Conservation (phyloP, 257 asterid genomes). For the Solanum commersonii region DNA sequence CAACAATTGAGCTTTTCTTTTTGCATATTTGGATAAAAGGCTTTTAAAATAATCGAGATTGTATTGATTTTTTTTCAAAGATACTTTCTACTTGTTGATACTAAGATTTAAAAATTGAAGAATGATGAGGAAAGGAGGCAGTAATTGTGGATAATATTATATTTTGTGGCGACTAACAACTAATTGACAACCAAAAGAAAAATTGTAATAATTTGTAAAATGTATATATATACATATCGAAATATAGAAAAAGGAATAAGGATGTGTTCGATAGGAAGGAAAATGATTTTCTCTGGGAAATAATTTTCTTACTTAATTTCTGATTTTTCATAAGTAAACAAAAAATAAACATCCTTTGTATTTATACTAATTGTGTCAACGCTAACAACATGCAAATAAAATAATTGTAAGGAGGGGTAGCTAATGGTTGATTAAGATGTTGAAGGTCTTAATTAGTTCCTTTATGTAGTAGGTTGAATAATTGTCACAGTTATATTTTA, state of each 20-base stretch:
- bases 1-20: not conserved
- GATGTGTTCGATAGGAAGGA: not conserved
- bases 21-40: not conserved
- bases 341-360: not conserved
- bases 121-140: not conserved
- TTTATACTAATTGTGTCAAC: not conserved
- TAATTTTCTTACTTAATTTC: not conserved
- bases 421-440: too few species aligned
- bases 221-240: not conserved
- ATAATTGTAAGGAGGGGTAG: not conserved
- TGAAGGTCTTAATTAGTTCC: too few species aligned
- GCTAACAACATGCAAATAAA: not conserved
- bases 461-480: not conserved
- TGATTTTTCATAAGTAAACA: not conserved
- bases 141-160: not conserved
- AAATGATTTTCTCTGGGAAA: not conserved
- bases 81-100: not conserved
- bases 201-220: not conserved
- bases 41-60: not conserved
- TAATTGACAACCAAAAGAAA: not conserved
- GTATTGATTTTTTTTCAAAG: not conserved
- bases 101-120: not conserved
- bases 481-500: not conserved
- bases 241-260: not conserved
- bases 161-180: not conserved